A percentile compares a stretch with the other conserved stretches of the same genome.
phyloP scores from a whole-genome alignment of 2,329 filamentous ascomycete genomes.

The Diaporthe vexans region DNA sequence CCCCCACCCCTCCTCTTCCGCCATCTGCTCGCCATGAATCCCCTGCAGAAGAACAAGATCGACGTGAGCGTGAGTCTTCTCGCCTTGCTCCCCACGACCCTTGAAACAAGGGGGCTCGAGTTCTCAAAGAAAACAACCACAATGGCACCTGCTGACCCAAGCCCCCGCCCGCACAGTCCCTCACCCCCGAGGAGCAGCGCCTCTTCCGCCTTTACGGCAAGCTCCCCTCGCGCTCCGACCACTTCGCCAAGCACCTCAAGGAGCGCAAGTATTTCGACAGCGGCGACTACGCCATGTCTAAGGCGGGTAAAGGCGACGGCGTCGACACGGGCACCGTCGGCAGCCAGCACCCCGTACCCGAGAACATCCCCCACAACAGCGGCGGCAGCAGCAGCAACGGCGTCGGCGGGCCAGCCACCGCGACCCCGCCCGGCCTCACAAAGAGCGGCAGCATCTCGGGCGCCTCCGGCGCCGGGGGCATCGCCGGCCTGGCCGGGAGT shows the following conservation, averaged over 20 bases:
- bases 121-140: background rate
- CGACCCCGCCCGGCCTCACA: slow-evolving; percentile 28
- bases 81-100: slow-evolving; percentile 39
- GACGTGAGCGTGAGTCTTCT: slow-evolving; percentile 85
- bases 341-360: slow-evolving; percentile 92
- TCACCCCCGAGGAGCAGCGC: slow-evolving; percentile 94
- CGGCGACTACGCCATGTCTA: slow-evolving; percentile 95
- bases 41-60: slow-evolving; percentile 98
- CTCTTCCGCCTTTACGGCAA: slow-evolving; percentile 98
- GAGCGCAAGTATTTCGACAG: slow-evolving; percentile 99
- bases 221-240: slow-evolving; percentile 94
- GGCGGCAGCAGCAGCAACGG: slow-evolving; percentile 55
- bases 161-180: slow-evolving; percentile 69
- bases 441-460: slow-evolving; percentile 55
- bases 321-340: slow-evolving; percentile 95
- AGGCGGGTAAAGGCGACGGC: slow-evolving; percentile 95
- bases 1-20: background rate
- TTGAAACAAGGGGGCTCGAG: slow-evolving; percentile 7
- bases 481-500: slow-evolving; percentile 72
- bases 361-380: slow-evolving; percentile 91
- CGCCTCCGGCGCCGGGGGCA: slow-evolving; percentile 58
- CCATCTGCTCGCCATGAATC: slow-evolving; percentile 78
- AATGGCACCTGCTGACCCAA: slow-evolving; percentile 25
- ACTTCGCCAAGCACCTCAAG: slow-evolving; percentile 98
- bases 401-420: slow-evolving; percentile 23